Base-by-base conservation (phyloP, 257 asterid genomes). In the Capsicum rhomboideum region DNA sequence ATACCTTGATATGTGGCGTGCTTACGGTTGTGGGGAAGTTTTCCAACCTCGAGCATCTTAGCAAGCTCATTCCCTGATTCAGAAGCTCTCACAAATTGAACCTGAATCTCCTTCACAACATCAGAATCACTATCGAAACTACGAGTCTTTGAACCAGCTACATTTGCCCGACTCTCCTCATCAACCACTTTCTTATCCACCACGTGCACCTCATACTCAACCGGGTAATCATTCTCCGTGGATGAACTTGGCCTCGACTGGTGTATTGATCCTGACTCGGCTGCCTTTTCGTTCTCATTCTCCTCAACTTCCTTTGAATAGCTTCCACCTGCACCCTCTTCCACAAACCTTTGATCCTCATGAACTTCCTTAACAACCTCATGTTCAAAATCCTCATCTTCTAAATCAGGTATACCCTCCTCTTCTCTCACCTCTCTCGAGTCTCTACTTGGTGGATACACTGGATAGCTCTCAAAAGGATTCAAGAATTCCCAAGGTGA, bases 361-460 rank as follows among this genome's bases (percentile, higher is more conserved):
- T 88, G 94, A 87, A 95, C 95, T 86, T 93, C 97, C 87, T 97
- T 95, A 37, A 97, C 99, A 66, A 90, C 93, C 88, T 89, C 99
- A 12, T 85, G 86, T 74, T 81, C 88, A 59, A 87, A 91, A 11
- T 90, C 97, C 80, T 93, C 99, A 56, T 94, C 98, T 87, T 95
- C 99, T 90, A 97, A 92, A 79, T 97, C 98, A n/a, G 99, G 99
- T 40, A 97, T 97, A 31, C 98, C 98, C 85, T 97, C 99, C 85
- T 97, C 98, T 91, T 93, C 98, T 71, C 98, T 93, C 78, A 96
- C 92, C 86, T 93, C 98, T 84, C 92, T 91, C 6, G 93, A 93
- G 82, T 93, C 94, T 7, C 96, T 90, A 85, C 98, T 94, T 0
- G 97, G 92, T 9, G 98, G 86, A 85, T 91, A 90, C 2, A 94